A percentile compares a stretch with the other conserved stretches of the same genome.
These are phyloP conservation scores for Fusarium continuum DNA, from an alignment of 2,329 filamentous ascomycete genomes.

Conservation along the genomic window DNA sequence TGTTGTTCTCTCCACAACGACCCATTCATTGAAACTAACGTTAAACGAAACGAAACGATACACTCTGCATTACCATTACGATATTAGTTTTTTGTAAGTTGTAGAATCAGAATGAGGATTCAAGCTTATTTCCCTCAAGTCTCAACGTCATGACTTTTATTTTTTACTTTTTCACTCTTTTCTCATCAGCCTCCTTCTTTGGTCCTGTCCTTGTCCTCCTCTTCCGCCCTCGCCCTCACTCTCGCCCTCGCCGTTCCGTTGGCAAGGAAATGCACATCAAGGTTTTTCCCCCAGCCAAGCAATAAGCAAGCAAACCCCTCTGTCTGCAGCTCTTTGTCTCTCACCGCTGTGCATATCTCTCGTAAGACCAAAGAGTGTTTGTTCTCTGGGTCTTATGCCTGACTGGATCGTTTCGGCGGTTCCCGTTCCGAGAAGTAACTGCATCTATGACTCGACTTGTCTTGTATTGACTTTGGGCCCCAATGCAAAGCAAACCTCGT, in stretches of 20 bases:
- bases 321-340: constrained; percentile 3
- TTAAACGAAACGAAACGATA: constrained; percentile 17
- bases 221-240: constrained; percentile 1
- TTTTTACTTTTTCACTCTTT: constrained; percentile 1
- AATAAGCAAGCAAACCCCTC: neutral
- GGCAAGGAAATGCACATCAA: neutral
- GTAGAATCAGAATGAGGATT: constrained; percentile 3
- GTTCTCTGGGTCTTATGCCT: neutral
- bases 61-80: too few species aligned
- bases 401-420: constrained; percentile 16
- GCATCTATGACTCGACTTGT: neutral
- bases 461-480: neutral
- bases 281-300: neutral
- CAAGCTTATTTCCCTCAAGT: constrained; percentile 26
- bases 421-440: constrained; percentile 24
- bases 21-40: constrained; percentile 1
- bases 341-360: constrained; percentile 6
- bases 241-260: too few species aligned
- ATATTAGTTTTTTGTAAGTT: constrained; percentile 8
- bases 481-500: neutral
- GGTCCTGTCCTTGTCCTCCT: too few species aligned
- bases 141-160: constrained; percentile 32
- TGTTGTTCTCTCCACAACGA: constrained; percentile 7
- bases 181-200: constrained; percentile 4
- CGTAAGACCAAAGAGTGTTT: neutral